Base-by-base conservation (phyloP, 225 moss, liverwort and hornwort species). In the Polytrichum formosum region DNA sequence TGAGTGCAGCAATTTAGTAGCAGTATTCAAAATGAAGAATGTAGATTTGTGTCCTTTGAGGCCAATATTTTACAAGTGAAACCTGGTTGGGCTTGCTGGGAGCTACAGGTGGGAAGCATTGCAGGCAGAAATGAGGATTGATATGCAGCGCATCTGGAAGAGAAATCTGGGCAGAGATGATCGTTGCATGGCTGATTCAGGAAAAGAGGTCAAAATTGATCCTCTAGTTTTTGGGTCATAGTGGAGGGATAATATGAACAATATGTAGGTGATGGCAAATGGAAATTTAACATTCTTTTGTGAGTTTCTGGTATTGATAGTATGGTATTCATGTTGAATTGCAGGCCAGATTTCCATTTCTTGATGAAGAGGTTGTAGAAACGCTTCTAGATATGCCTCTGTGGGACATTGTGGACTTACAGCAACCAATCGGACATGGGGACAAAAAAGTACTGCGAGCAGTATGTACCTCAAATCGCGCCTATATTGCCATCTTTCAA, bases 111-210 rank as follows among this genome's bases (percentile, higher is more conserved):
- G 98, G 98, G 81, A 79, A 70, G 83, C 88, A 69, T 76, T 98
- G 75, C 88, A 98, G 74, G 85, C 78, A 67, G 98, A 94, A 71
- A 92, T 98, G 98, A 92, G 83, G 80, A 74, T 83, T 70, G 98
- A 98, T 70, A 85, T 94, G 73, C 89, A 81, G 30, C 90, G 98
- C 73, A 91, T 98, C 64, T 98, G 98, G 98, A 98, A 92, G 80
- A 81, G 98, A 67, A 98, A 98, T 82, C 69, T 98, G 64, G 98
- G 98, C 66, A 83, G 98, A 70, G 98, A 98, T 75, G 98, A 98
- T 79, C 91, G 98, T 27, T 94, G 94, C 81, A 84, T 98, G 63
- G 79, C 92, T 53, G 98, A 98, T 82, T 74, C 73, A 21, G 94
- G 98, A 18, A 94, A 91, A 91, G 98, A 98, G 94, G 98, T 94